A percentile compares a stretch with the other conserved stretches of the same genome.
Evolutionary conservation across 805 yeast species (phyloP).

Genomic region (Lipomyces sp.): DNA sequence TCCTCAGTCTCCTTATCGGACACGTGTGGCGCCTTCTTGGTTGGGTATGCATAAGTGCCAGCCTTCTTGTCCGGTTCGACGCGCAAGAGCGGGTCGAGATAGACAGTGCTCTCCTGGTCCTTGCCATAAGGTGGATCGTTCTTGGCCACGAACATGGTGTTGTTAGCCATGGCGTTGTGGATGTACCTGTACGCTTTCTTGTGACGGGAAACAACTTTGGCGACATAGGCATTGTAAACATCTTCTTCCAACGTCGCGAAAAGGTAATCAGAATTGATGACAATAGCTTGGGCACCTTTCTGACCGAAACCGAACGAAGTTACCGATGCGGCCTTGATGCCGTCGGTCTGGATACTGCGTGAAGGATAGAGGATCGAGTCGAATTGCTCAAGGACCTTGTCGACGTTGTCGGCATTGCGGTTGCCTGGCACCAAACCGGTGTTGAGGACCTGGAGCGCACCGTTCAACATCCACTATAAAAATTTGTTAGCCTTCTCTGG

Average conservation of each 20-base stretch:
- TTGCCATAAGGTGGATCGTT: slow-evolving; percentile 90
- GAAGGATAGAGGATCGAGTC: slow-evolving; percentile 94
- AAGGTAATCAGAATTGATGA: slow-evolving; percentile 90
- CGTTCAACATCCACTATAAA: slow-evolving; percentile 90
- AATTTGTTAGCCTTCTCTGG: slow-evolving; percentile 1
- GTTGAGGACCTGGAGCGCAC: slow-evolving; percentile 91
- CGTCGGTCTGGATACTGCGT: slow-evolving; percentile 90
- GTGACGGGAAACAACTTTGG: slow-evolving; percentile 78
- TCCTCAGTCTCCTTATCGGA: slow-evolving; percentile 60
- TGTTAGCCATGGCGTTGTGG: slow-evolving; percentile 91
- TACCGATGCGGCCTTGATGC: slow-evolving; percentile 94
- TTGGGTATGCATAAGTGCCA: slow-evolving; percentile 31
- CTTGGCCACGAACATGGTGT: slow-evolving; percentile 90
- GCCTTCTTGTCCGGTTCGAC: slow-evolving; percentile 53
- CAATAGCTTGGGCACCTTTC: slow-evolving; percentile 96
- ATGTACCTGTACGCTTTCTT: slow-evolving; percentile 89
- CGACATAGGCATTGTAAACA: slow-evolving; percentile 71
- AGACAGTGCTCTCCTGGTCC: slow-evolving; percentile 85
- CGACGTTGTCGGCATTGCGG: slow-evolving; percentile 97
- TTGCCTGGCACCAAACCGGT: slow-evolving; percentile 97
- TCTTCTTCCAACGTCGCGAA: slow-evolving; percentile 76
- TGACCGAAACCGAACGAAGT: slow-evolving; percentile 99
- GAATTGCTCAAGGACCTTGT: slow-evolving; percentile 75
- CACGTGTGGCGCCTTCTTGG: slow-evolving; percentile 40
- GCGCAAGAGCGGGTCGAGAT: slow-evolving; percentile 94